Base-by-base conservation (phyloP, 352 stramenopile genomes). In the Pythium scleroteichum region DNA sequence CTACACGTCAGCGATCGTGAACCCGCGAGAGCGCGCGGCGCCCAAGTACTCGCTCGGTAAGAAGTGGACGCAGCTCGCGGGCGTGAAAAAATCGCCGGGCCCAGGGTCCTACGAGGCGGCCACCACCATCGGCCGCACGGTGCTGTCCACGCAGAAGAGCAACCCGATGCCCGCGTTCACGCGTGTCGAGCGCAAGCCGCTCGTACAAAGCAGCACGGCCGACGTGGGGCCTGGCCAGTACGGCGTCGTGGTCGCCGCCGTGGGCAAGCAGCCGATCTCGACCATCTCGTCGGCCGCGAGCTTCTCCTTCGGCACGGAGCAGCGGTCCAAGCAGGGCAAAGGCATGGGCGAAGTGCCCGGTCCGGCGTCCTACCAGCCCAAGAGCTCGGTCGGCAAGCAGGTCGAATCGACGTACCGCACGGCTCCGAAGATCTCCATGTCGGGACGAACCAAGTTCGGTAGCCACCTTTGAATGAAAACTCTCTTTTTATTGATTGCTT, bases 171-270 rank as follows among this genome's bases (percentile, higher is more conserved):
- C 79, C 16, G 75, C 76, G 12, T 92, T 92, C 46, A 73, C 79
- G 4, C 85, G 87, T 38, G 82, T 87, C 4, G 81, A 92, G 64
- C 72, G 82, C 47, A 92, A 89, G 60, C 75, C 82, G 12, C 62
- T 92, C 41, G 57, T 63, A 3, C 63, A 69, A 3, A 74, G 66
- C 8, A 73, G 66, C 42, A 74, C 76, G 13, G 76, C 64, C 10
- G 79, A 89, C 32, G 82, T 92, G 2, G 82, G 82, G 2, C 82
- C 82, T 12, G 82, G 82, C 2, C 80, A 92, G 68, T 92, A 92
- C 59, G 53, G 73, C n/a, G 78, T 87, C 23, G 78, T 87, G 24
- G 74, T 87, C 39, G 79, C 78, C 3, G 64, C 78, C 13, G 79
- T 90, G 2, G 82, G 82, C 52, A 84, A 80, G 23, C 82, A 92